Evolutionary conservation across 805 yeast genomes (phyloP).

Genomic region (Saccharomycopsis sp.): DNA sequence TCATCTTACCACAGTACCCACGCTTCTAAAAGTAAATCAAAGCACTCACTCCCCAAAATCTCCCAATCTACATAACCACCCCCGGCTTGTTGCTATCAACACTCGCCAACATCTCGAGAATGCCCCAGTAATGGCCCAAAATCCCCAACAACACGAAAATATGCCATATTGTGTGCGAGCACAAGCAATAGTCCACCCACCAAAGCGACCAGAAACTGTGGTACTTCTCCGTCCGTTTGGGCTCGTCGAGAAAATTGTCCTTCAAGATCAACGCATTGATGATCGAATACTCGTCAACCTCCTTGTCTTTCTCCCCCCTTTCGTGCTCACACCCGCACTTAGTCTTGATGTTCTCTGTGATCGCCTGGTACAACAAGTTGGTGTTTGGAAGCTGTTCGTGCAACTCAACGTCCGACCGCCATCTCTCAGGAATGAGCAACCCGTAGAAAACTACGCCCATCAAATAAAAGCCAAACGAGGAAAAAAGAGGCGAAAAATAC

Average conservation of each 20-base stretch:
- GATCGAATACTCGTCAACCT: slow-evolving; percentile 22
- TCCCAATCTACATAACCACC: too few relatives aligned
- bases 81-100: slow-evolving; percentile 17
- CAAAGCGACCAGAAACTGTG: slow-evolving; percentile 50
- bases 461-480: slow-evolving; percentile 68
- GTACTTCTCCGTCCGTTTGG: slow-evolving; percentile 29
- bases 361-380: slow-evolving; percentile 19
- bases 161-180: slow-evolving; percentile 94
- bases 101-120: slow-evolving; percentile 54
- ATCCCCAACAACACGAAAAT: slow-evolving; percentile 82
- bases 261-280: slow-evolving; percentile 17
- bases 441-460: slow-evolving; percentile 86
- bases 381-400: slow-evolving; percentile 37
- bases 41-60: too few relatives aligned
- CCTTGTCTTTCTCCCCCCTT: slow-evolving; percentile 14
- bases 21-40: too few relatives aligned
- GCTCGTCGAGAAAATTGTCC: slow-evolving; percentile 38
- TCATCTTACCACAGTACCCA: too few relatives aligned
- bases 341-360: slow-evolving; percentile 9
- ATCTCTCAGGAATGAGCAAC: slow-evolving; percentile 81
- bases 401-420: slow-evolving; percentile 62
- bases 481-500: slow-evolving; percentile 62
- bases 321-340: slow-evolving; percentile 21
- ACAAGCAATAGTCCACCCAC: slow-evolving; percentile 76
- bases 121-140: slow-evolving; percentile 79